Evolutionary conservation across 108 stramenopile species (phyloP).

Genomic region (Nannochloropsis salina): DNA sequence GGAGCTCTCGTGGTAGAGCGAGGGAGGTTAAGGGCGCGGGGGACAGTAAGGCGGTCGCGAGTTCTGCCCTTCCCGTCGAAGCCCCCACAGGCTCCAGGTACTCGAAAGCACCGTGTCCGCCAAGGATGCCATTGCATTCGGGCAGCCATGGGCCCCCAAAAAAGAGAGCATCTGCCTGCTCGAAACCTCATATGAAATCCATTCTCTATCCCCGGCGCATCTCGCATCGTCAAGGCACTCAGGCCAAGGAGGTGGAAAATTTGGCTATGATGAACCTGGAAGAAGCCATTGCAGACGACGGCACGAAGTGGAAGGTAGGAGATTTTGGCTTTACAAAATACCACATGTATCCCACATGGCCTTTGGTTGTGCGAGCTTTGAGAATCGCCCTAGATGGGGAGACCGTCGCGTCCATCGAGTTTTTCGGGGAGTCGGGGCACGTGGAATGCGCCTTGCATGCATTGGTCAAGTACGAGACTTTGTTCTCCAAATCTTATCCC

Average conservation of each 20-base stretch:
- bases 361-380: not conserved
- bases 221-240: not conserved
- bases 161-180: too few species aligned
- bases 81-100: too few species aligned
- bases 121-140: too few species aligned
- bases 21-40: too few species aligned
- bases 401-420: not conserved
- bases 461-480: conserved; percentile 4
- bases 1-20: too few species aligned
- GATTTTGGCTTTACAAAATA: not conserved
- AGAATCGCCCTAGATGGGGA: not conserved
- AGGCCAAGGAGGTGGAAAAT: not conserved
- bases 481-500: not conserved
- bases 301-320: not conserved
- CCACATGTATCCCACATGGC: not conserved
- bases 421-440: not conserved
- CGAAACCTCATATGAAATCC: too few species aligned
- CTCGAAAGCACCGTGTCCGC: too few species aligned
- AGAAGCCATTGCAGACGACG: not conserved
- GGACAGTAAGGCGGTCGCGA: too few species aligned
- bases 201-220: not conserved
- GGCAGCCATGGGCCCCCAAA: too few species aligned
- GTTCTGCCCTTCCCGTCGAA: too few species aligned
- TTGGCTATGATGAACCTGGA: not conserved
- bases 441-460: not conserved